These are phyloP conservation scores for Cyberlindnera xishuangbannaensis DNA, from an alignment of 805 yeast species.

Conservation along the genomic window DNA sequence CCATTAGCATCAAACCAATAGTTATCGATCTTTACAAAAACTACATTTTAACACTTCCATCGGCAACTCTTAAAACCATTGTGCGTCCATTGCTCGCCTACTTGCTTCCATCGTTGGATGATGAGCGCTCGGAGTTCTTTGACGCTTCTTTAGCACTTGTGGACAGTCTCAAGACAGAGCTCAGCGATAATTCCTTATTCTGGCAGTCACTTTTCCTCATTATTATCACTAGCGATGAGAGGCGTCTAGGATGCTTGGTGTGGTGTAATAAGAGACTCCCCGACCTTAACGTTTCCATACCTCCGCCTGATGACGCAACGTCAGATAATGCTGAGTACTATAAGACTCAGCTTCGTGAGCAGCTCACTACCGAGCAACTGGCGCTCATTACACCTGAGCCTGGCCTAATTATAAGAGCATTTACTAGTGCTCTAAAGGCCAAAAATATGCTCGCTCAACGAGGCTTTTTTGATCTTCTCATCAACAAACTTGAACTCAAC, in stretches of 20 bases:
- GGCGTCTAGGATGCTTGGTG: constrained; percentile 75
- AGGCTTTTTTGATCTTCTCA: constrained; percentile 80
- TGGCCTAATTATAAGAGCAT: constrained; percentile 70
- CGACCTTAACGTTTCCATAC: constrained; percentile 36
- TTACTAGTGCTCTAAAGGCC: constrained; percentile 59
- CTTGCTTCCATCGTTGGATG: constrained; percentile 84
- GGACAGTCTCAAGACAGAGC: constrained; percentile 48
- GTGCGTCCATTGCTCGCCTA: constrained; percentile 69
- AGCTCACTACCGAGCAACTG: constrained; percentile 44
- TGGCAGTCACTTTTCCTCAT: constrained; percentile 81
- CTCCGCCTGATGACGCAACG: constrained; percentile 10
- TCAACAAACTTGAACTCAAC: constrained; percentile 59
- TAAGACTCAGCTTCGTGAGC: constrained; percentile 19
- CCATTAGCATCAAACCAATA: constrained; percentile 81
- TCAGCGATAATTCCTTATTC: constrained; percentile 67
- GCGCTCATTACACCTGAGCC: constrained; percentile 71
- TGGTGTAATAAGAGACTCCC: constrained; percentile 72
- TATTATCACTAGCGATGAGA: constrained; percentile 72
- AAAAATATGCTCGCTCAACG: constrained; percentile 74
- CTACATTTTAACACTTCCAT: constrained; percentile 48
- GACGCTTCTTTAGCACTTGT: constrained; percentile 52
- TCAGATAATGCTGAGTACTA: constrained; percentile 18
- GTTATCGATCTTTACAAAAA: constrained; percentile 56
- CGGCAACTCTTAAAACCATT: constrained; percentile 43
- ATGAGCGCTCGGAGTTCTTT: constrained; percentile 83